These are phyloP conservation scores for Dimargaris cristalligena DNA, from an alignment of 192 early-diverging fungal species.

Conservation along the genomic window DNA sequence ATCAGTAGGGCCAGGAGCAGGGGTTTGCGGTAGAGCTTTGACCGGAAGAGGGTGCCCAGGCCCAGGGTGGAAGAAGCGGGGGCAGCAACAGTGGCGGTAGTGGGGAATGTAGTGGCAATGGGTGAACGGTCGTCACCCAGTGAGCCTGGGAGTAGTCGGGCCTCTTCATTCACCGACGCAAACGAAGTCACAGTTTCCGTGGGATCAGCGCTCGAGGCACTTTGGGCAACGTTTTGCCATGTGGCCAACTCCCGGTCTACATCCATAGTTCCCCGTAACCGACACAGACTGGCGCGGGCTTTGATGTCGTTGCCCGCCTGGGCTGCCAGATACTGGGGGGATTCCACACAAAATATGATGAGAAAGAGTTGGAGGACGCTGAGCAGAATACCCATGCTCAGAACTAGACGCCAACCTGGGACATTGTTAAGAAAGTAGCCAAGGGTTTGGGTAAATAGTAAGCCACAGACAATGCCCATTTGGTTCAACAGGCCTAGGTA, in stretches of 20 bases:
- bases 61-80: not conserved
- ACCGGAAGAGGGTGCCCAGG: constrained; percentile 24
- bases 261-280: constrained; percentile 32
- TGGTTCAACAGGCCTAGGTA: constrained; percentile 60
- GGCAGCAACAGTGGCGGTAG: not conserved
- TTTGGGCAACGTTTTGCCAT: constrained; percentile 23
- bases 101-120: not conserved
- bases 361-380: constrained; percentile 44
- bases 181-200: constrained; percentile 14
- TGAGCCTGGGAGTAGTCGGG: not conserved
- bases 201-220: constrained; percentile 10
- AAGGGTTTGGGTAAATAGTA: constrained; percentile 53
- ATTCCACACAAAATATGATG: constrained; percentile 62
- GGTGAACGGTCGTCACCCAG: not conserved
- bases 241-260: constrained; percentile 33
- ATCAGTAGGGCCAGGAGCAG: constrained; percentile 46
- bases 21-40: constrained; percentile 37
- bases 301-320: constrained; percentile 27
- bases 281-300: constrained; percentile 33
- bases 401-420: constrained; percentile 54
- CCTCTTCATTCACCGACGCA: not conserved
- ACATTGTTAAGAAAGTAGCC: constrained; percentile 42
- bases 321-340: constrained; percentile 47
- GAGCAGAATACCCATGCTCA: constrained; percentile 38
- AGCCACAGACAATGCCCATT: constrained; percentile 62